These are phyloP conservation scores for Candida adriatica DNA, from an alignment of 805 yeast species.

Conservation along the genomic window DNA sequence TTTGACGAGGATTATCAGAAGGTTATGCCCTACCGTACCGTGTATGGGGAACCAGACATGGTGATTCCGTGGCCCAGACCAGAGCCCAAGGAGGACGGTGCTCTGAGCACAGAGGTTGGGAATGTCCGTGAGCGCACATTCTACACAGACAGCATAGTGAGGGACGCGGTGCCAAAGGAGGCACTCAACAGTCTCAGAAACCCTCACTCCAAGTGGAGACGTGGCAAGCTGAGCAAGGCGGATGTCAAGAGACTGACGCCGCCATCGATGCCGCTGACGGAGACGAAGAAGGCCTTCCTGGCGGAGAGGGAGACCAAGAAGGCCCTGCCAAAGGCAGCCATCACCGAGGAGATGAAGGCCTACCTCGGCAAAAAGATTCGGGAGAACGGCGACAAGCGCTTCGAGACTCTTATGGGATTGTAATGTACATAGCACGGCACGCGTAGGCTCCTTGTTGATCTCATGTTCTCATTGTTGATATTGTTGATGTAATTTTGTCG, in stretches of 20 bases:
- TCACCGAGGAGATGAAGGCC: slow-evolving; percentile 49
- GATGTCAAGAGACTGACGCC: slow-evolving; percentile 57
- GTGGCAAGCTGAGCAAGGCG: slow-evolving; percentile 53
- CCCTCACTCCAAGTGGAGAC: slow-evolving; percentile 61
- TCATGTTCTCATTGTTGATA: no score
- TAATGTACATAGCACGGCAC: no score
- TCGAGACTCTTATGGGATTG: no score
- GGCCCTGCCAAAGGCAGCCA: slow-evolving; percentile 28
- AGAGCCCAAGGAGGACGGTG: slow-evolving; percentile 45
- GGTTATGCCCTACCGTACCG: slow-evolving; percentile 72
- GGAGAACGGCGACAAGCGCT: no score
- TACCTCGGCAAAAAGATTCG: slow-evolving; percentile 42
- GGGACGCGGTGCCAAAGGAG: slow-evolving; percentile 61
- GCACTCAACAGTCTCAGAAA: slow-evolving; percentile 68
- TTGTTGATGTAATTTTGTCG: no score
- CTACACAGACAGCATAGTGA: slow-evolving; percentile 60
- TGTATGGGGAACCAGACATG: slow-evolving; percentile 59
- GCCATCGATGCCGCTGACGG: slow-evolving; percentile 73
- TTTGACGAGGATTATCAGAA: slow-evolving; percentile 69
- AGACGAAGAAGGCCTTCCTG: slow-evolving; percentile 52
- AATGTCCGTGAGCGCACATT: slow-evolving; percentile 66
- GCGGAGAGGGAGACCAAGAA: slow-evolving; percentile 45
- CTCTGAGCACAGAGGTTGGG: slow-evolving; percentile 48
- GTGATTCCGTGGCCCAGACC: slow-evolving; percentile 91
- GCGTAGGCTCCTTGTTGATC: no score